Percentiles rank a stretch among this genome's conserved stretches.
Conservation (phyloP, 495 filamentous ascomycete species). For the Penicillium psychrofluorescens region DNA sequence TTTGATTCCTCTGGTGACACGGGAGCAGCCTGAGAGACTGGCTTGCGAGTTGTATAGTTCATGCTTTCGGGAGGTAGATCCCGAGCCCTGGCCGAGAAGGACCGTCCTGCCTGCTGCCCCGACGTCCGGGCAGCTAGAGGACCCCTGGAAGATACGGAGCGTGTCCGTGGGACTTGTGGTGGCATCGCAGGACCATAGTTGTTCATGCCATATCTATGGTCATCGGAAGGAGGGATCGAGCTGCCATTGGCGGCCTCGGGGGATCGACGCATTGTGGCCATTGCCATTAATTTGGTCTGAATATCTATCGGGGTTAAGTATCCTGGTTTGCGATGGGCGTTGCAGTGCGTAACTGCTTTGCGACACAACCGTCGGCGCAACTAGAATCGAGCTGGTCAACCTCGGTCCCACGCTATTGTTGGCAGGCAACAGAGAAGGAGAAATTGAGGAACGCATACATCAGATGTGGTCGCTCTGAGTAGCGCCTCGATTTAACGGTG, state of each 20-base stretch:
- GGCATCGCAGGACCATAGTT: no score
- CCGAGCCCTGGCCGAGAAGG: constrained; percentile 15
- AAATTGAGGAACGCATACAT: no score
- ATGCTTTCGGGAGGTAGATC: constrained; percentile 6
- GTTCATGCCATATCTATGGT: no score
- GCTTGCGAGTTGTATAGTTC: constrained; percentile 17
- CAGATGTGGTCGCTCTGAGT: no score
- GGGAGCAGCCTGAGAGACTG: constrained; percentile 1
- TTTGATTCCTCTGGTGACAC: constrained; percentile 10
- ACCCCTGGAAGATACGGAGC: background rate
- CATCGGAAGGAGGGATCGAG: background rate
- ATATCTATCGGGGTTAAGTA: background rate
- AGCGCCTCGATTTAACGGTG: no score
- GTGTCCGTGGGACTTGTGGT: no score
- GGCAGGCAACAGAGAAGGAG: no score
- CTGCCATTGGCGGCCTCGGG: constrained; percentile 16
- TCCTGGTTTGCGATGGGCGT: background rate
- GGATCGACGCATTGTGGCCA: constrained; percentile 10
- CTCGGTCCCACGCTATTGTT: no score
- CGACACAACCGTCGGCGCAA: background rate
- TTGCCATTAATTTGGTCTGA: constrained; percentile 6
- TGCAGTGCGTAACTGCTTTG: background rate
- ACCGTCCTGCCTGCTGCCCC: constrained; percentile 1
- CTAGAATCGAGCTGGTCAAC: no score
- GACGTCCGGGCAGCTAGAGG: background rate